Evolutionary conservation across 106 monocot genomes (phyloP).

Genomic region (Triglochin maritima): DNA sequence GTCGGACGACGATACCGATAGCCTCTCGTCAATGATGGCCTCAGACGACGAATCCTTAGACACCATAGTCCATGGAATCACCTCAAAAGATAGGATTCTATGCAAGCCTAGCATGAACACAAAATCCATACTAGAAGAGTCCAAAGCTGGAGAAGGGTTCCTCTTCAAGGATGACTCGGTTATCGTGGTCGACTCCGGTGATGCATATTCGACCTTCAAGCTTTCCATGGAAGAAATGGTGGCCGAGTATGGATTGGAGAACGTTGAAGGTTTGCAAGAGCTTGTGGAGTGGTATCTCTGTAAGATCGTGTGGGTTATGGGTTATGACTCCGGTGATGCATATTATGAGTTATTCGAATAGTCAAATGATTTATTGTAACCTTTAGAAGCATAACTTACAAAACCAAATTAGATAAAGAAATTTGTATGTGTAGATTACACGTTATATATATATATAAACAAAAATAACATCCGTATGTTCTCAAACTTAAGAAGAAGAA

Average conservation of each 20-base stretch:
- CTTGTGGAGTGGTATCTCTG: slow-evolving; percentile 16
- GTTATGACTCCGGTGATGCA: no score
- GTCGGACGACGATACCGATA: slow-evolving; percentile 24
- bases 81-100: slow-evolving; percentile 27
- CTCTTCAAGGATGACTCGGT: slow-evolving; percentile 14
- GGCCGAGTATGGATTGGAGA: slow-evolving; percentile 1
- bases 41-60: slow-evolving; percentile 14
- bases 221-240: slow-evolving; percentile 19
- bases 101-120: slow-evolving; percentile 38
- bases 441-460: no score
- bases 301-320: no score
- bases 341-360: no score
- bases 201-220: slow-evolving; percentile 10
- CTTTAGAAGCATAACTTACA: no score
- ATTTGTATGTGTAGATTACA: no score
- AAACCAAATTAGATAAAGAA: no score
- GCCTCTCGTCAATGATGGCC: slow-evolving; percentile 16
- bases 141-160: slow-evolving; percentile 2
- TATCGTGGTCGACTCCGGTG: slow-evolving; percentile 9
- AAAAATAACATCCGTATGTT: no score
- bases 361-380: no score
- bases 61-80: background rate
- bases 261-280: slow-evolving; percentile 1
- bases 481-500: no score
- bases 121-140: slow-evolving; percentile 38